Evolutionary conservation across 2,329 filamentous ascomycete genomes (phyloP), one percentile per base, ranked within the genome.

Genomic region (Fusarium subglutinans): DNA sequence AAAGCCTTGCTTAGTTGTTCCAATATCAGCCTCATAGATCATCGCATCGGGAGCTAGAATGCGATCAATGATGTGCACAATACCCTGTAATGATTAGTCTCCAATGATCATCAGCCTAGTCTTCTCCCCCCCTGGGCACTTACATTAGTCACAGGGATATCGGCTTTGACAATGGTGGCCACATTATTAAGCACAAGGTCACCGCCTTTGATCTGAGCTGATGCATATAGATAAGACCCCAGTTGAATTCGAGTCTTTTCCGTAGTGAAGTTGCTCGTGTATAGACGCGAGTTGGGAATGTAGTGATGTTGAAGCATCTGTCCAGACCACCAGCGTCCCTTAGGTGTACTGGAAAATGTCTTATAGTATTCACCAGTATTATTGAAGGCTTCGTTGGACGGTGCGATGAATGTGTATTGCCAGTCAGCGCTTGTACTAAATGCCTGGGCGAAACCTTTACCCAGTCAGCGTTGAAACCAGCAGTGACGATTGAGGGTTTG

Each of bases 291-390:
- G 17, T 37, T 53, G 13, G 50, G 50, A 22, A 37, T 37, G 33
- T 53, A 53, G 50, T 53, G 50, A 20, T 53, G 33, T 8, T 53
- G 50, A 26, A 53, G 33, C 50, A 37, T 53, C 18, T 53, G 50
- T 37, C 50, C 50, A 20, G 50, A 53, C 50, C 50, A 53, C 50
- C 50, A 53, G 5, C n/a, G n/a, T 53, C 50, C 50, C n/a, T 53
- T 53, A 6, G 30, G 33, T 12, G 50, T 53, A 3, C 50, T 35
- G 4, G 50, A n/a, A 15, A 37, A 37, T 7, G 30, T 37, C 17
- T 37, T 35, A 1, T 37, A 53, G 17, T 53, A 53, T 53, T 53
- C 50, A 5, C 30, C n/a, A 1, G 33, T 53, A 12, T 53, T 53
- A 3, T 37, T 53, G 6, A 53, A 37, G 0, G 50, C 33, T 6